Base-by-base conservation (phyloP, 1,139 yeast genomes). In the Candida sp. region DNA sequence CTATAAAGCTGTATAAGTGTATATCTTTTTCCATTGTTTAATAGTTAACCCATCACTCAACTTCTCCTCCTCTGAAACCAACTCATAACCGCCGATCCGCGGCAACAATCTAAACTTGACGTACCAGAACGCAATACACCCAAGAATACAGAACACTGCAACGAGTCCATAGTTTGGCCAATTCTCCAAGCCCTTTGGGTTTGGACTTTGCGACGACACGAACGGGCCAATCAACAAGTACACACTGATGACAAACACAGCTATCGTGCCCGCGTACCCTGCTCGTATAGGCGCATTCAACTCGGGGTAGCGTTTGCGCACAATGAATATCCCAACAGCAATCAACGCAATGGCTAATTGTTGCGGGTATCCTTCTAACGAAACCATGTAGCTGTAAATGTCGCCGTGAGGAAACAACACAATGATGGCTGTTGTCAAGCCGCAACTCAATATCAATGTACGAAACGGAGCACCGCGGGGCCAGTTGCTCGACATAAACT, bases 361-460 rank as follows among this genome's bases (percentile, higher is more conserved):
- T 37, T 69, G 73, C 22, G 94, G 93, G 61, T 88, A 88, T 2
- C 93, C 87, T 62, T 88, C 90, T 60, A 88, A 72, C 56, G 90
- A 85, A 58, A 88, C 75, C 60, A 90, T 83, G 62, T 88, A 88
- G 61, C 86, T 85, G 72, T 88, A 90, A 34, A 92, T 87, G 61
- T 88, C 94, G 23, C 92, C 93, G 30, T 86, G 83, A 7, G 94
- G 93, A 31, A 90, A 86, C 2, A 85, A 81, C 2, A 84, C 60
- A 52, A 88, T 73, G n/a, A 88, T 63, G 3, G 64, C 17, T 0
- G 75, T 68, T 2, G 78, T 66, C 11, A 76, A 57, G 2, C 57
- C 33, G 22, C 73, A 65, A 54, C 79, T 71, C 69, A 64, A 81
- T 57, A 60, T 38, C 32, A 77, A 64, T 0, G 86, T 69, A 7